Evolutionary conservation across 257 asterid species (phyloP).

Genomic region (Coffea eugenioides): DNA sequence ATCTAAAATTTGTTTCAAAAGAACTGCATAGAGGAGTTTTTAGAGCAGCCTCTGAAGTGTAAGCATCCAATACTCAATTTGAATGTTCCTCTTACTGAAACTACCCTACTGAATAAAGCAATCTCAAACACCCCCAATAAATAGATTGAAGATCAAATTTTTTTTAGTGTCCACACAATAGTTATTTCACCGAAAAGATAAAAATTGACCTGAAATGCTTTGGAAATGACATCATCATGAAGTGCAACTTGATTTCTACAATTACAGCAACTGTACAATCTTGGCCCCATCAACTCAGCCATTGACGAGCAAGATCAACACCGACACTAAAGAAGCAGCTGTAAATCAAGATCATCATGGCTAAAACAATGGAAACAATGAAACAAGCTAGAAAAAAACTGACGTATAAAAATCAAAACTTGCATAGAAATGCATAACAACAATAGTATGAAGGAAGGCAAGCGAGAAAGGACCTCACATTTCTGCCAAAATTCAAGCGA

Average conservation of each 20-base stretch:
- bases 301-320: conserved; percentile 33
- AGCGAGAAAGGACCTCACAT: neutral
- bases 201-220: conserved; percentile 77
- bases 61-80: neutral
- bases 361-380: neutral
- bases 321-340: conserved; percentile 17
- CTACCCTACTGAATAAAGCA: neutral
- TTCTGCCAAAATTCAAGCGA: neutral
- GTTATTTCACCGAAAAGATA: neutral
- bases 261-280: conserved; percentile 60
- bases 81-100: neutral
- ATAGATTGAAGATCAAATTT: neutral
- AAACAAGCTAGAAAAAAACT: neutral
- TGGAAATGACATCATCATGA: conserved; percentile 79
- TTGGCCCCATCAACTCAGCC: conserved; percentile 52
- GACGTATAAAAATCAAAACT: neutral
- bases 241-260: conserved; percentile 59
- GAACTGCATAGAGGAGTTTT: neutral
- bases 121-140: neutral
- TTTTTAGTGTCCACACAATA: neutral
- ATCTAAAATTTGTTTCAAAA: neutral
- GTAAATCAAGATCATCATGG: conserved; percentile 23
- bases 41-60: neutral
- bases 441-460: neutral
- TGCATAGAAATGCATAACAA: neutral